Percentiles rank a stretch among this genome's conserved stretches.
Conservation (phyloP, 2,329 filamentous ascomycete genomes). For the Scortechinia acanthostroma region DNA sequence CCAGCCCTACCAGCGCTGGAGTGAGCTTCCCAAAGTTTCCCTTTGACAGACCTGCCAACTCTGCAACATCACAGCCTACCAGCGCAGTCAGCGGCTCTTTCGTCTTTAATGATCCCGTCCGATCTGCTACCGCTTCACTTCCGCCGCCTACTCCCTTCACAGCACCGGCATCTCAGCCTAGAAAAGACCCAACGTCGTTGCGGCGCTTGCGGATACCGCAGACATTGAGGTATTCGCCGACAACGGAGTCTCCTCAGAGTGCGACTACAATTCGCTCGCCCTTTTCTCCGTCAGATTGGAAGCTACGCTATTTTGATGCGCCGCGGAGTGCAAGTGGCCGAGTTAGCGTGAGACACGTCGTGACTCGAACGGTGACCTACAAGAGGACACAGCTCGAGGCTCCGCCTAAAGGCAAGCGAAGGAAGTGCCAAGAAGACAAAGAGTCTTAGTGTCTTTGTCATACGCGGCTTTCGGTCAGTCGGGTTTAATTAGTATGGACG, state of each 20-base stretch:
- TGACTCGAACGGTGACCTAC: constrained; percentile 60
- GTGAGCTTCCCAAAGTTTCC: constrained; percentile 26
- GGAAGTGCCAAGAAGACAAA: background rate
- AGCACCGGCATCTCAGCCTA: constrained; percentile 28
- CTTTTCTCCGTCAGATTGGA: constrained; percentile 46
- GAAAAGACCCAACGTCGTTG: constrained; percentile 31
- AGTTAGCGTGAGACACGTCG: constrained; percentile 52
- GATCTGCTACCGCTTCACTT: constrained; percentile 23
- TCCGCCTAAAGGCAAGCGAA: constrained; percentile 51
- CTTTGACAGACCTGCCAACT: background rate
- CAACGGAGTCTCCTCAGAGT: constrained; percentile 31
- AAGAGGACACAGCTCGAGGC: constrained; percentile 45
- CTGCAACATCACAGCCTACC: background rate
- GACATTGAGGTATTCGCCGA: constrained; percentile 35
- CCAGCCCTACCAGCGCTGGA: constrained; percentile 41
- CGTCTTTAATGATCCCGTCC: constrained; percentile 15
- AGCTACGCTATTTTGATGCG: constrained; percentile 28
- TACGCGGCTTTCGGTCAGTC: background rate
- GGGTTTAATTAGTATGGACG: background rate
- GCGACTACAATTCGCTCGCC: constrained; percentile 34
- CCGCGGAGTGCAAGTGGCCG: constrained; percentile 30
- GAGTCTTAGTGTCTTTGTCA: background rate
- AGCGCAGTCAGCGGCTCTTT: background rate
- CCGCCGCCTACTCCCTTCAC: constrained; percentile 26
- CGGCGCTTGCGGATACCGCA: constrained; percentile 45